Conservation (phyloP, 371 early-diverging fungal species). For the Mucor sp. region DNA sequence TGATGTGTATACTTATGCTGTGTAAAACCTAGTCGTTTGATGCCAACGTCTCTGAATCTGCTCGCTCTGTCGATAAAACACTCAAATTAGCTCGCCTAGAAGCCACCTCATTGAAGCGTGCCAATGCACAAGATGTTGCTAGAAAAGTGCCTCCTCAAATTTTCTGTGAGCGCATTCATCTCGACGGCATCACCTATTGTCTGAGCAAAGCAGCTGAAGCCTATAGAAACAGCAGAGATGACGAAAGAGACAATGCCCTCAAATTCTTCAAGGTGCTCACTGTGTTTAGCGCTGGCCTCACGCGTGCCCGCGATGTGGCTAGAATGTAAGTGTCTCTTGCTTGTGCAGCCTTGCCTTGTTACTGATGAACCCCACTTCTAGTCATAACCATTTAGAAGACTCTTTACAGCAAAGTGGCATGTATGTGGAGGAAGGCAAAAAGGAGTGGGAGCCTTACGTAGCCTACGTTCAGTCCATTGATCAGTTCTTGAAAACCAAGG, state of each 20-base stretch:
- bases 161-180: slow-evolving; percentile 39
- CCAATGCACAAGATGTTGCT: slow-evolving; percentile 21
- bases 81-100: slow-evolving; percentile 35
- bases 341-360: no score
- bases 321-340: slow-evolving; percentile 48
- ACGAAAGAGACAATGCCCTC: slow-evolving; percentile 27
- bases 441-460: slow-evolving; percentile 50
- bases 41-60: slow-evolving; percentile 19
- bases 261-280: slow-evolving; percentile 46
- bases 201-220: slow-evolving; percentile 35
- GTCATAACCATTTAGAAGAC: slow-evolving; percentile 44
- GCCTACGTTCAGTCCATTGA: slow-evolving; percentile 40
- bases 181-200: slow-evolving; percentile 42
- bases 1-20: no score
- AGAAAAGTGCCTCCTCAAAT: slow-evolving; percentile 28
- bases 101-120: slow-evolving; percentile 23
- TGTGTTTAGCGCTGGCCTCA: slow-evolving; percentile 32
- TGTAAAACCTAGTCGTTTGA: slow-evolving; percentile 50
- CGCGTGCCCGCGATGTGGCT: slow-evolving; percentile 47
- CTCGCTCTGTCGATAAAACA: slow-evolving; percentile 38
- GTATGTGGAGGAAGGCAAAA: slow-evolving; percentile 18
- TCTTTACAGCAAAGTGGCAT: slow-evolving; percentile 27
- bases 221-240: slow-evolving; percentile 21
- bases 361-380: slow-evolving; percentile 5
- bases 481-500: slow-evolving; percentile 43